These are phyloP conservation scores for Liriodendron chinense DNA, from an alignment of 164 flowering plant species.

Conservation along the genomic window DNA sequence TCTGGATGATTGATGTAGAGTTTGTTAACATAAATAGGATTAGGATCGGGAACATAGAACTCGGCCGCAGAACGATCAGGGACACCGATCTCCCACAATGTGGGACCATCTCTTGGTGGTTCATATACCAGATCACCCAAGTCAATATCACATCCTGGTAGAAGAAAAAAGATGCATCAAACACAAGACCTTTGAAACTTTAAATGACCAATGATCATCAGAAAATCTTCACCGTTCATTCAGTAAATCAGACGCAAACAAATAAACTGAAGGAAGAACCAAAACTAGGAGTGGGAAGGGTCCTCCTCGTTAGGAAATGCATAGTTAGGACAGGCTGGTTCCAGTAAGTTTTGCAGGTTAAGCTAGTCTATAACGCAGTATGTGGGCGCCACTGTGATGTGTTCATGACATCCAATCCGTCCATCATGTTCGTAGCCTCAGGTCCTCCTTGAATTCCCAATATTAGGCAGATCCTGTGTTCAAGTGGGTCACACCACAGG, in stretches of 20 bases:
- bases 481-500: too few relatives aligned
- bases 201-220: not conserved
- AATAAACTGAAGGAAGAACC: not conserved
- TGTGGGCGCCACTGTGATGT: too few relatives aligned
- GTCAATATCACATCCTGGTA: constrained; percentile 51
- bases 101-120: constrained; percentile 87
- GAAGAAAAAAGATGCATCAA: not conserved
- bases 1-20: constrained; percentile 67
- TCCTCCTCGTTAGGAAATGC: too few relatives aligned
- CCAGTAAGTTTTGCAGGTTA: too few relatives aligned
- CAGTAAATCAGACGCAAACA: not conserved
- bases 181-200: not conserved
- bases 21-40: constrained; percentile 57
- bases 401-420: too few relatives aligned
- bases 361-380: too few relatives aligned
- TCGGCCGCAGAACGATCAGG: constrained; percentile 88
- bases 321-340: too few relatives aligned
- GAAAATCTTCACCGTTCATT: too few relatives aligned
- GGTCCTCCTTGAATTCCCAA: too few relatives aligned
- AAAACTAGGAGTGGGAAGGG: too few relatives aligned
- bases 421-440: too few relatives aligned
- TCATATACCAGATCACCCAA: constrained; percentile 56
- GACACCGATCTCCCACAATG: constrained; percentile 87
- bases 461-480: too few relatives aligned
- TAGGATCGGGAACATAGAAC: constrained; percentile 77